phyloP scores from a whole-genome alignment of 768 basidiomycete genomes.

The Lepiota brunneoincarnata region DNA sequence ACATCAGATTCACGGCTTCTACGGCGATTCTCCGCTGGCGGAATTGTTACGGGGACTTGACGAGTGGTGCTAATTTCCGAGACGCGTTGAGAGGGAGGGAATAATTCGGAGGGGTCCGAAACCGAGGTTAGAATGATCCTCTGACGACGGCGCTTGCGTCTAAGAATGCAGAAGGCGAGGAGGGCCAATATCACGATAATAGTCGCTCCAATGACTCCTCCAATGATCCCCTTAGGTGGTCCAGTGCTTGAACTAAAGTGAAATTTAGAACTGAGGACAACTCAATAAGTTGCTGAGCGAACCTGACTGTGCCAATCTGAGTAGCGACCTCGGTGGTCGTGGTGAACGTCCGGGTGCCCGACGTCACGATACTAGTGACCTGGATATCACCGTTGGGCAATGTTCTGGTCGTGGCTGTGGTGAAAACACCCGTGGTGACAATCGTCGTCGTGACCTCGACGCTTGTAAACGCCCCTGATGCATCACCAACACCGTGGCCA shows the following conservation, averaged over 20 bases:
- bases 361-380: not conserved
- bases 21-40: not conserved
- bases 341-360: not conserved
- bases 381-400: not conserved
- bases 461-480: not conserved
- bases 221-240: not conserved
- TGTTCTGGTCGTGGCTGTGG: not conserved
- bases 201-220: constrained; percentile 1
- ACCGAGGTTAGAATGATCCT: not conserved
- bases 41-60: not conserved
- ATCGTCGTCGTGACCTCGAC: not conserved
- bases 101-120: not conserved
- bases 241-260: not conserved
- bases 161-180: not conserved
- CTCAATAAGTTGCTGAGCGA: not conserved
- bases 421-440: not conserved
- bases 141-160: not conserved
- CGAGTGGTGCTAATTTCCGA: not conserved
- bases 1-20: not conserved
- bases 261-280: not conserved
- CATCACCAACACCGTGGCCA: not conserved
- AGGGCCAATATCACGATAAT: not conserved
- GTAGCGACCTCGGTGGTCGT: not conserved
- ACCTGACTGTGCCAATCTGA: not conserved
- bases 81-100: not conserved